A percentile compares a stretch with the other conserved stretches of the same genome.
Evolutionary conservation across 2,329 filamentous ascomycete genomes (phyloP).

Genomic region (Exophiala xenobiotica): DNA sequence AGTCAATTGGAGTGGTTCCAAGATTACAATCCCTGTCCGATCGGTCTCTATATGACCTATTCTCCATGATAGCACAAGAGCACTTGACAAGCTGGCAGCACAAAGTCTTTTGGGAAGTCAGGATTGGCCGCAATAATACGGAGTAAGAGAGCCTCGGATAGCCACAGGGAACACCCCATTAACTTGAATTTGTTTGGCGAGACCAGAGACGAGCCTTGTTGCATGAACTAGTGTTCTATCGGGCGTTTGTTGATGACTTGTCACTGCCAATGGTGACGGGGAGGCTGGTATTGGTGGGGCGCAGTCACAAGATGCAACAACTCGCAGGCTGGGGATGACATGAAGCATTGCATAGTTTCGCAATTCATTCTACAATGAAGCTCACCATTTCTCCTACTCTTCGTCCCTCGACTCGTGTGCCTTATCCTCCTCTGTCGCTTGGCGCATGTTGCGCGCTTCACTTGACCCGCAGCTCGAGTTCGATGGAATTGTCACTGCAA

Average conservation of each 20-base stretch:
- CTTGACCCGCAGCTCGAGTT: constrained; percentile 9
- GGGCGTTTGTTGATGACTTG: not conserved
- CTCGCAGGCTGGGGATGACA: constrained; percentile 1
- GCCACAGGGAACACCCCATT: not conserved
- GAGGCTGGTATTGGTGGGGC: constrained; percentile 7
- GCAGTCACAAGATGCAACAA: constrained; percentile 3
- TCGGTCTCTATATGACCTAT: constrained; percentile 26
- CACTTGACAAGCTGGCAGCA: not conserved
- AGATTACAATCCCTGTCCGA: constrained; percentile 53
- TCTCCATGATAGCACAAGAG: constrained; percentile 8
- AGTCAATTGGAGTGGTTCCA: constrained; percentile 60
- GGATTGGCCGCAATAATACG: not conserved
- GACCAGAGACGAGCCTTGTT: not conserved
- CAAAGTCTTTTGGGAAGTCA: not conserved
- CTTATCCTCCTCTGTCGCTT: not conserved
- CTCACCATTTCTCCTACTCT: not conserved
- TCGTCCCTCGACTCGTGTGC: not conserved
- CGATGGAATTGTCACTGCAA: constrained; percentile 20
- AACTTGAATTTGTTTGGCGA: not conserved
- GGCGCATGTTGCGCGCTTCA: not conserved
- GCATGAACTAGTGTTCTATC: constrained; percentile 1
- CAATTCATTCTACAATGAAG: not conserved
- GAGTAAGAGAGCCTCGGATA: not conserved
- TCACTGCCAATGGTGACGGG: not conserved
- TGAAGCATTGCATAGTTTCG: not conserved